Base-by-base conservation (phyloP, 2,329 filamentous ascomycete genomes). In the Pseudogymnoascus sp. region DNA sequence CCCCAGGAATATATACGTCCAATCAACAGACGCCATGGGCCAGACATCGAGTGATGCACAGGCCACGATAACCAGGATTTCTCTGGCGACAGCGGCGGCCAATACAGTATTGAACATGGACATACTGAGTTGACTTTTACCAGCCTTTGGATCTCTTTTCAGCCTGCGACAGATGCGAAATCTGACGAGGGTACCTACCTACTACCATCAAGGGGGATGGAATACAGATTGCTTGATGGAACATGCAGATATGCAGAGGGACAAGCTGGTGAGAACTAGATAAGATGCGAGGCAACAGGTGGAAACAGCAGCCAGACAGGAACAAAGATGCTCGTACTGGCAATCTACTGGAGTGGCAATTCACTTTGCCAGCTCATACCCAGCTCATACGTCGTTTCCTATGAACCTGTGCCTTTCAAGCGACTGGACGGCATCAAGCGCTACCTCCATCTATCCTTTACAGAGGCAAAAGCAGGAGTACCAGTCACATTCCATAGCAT, bases 101-200 rank as follows among this genome's bases (percentile, higher is more conserved):
- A 56, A 56, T 56, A 56, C 50, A 56, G 50, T 56, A 35, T 35
- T 33, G 50, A 56, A 19, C 35, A 56, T 33, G 46, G 46, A 14
- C 2, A 56, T 33, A 56, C 28, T 10, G 28, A 33, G 26, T 56
- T 31, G 46, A 56, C 46, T 33, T 56, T 53, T 53, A 53, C 46
- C 46, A 50, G 46, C 46, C n/a, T 19, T 22, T 56, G 28, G 50
- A 56, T 33, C 50, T 56, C 50, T 56, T 56, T 56, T 56, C 50
- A 56, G 50, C 50, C 50, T 56, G 50, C 50, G n/a, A 56, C 28
- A 56, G 50, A 56, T 56, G 50, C n/a, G 28, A 56, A 56, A 56
- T 56, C 50, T 56, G 50, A 56, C 50, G 50, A 56, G 50, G 50
- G 50, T 56, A 56, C 50, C 50, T 33, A 50, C 22, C 19, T 46